Evolutionary conservation across 352 stramenopile genomes (phyloP).

Genomic region (Globisporangium camurandrum): DNA sequence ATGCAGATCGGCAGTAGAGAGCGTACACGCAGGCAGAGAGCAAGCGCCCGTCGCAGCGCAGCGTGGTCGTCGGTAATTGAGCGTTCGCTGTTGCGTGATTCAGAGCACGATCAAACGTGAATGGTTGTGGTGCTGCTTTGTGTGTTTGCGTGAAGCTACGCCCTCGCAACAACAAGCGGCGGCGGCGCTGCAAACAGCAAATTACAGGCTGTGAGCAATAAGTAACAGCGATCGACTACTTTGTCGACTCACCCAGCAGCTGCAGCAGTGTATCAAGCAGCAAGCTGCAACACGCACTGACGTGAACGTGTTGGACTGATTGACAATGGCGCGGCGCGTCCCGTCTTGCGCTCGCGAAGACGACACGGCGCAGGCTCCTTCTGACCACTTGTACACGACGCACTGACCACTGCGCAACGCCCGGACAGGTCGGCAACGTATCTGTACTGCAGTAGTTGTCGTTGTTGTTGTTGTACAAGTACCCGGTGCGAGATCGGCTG

Average conservation of each 20-base stretch:
- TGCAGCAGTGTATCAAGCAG: background rate
- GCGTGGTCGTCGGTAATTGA: background rate
- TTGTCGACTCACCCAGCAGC: background rate
- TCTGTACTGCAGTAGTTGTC: background rate
- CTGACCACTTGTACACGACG: slow-evolving; percentile 13
- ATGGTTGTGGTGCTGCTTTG: no score
- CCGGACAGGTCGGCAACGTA: background rate
- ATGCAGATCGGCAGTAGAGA: no score
- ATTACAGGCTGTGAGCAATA: background rate
- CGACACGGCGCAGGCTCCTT: slow-evolving; percentile 10
- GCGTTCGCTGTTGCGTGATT: background rate
- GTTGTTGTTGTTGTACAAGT: slow-evolving; percentile 4
- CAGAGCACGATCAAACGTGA: background rate
- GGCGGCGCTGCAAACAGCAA: no score
- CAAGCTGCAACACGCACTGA: background rate
- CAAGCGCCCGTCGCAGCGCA: no score
- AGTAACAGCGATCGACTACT: background rate
- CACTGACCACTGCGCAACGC: background rate
- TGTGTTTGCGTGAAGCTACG: no score
- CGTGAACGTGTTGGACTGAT: slow-evolving; percentile 3
- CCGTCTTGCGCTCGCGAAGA: background rate
- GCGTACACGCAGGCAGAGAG: no score
- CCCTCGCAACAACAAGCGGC: no score
- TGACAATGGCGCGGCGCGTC: background rate
- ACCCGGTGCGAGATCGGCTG: no score